These are phyloP conservation scores for Mycena latifolia DNA, from an alignment of 768 basidiomycete species.

Conservation along the genomic window DNA sequence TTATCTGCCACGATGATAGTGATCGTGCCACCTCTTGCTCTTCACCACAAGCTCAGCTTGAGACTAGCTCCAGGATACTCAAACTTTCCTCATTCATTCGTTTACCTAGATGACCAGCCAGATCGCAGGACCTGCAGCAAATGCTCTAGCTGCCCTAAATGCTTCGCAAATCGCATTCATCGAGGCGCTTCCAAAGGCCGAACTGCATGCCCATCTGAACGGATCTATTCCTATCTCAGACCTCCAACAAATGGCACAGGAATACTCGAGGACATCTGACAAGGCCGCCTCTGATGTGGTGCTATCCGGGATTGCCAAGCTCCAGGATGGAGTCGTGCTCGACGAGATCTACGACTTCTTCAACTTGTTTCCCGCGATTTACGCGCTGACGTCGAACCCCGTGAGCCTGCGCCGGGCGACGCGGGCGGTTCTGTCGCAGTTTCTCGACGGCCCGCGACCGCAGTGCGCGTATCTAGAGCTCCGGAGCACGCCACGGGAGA, in stretches of 20 bases:
- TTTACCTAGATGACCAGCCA: not conserved
- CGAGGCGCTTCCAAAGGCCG: conserved; percentile 78
- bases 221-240: conserved; percentile 29
- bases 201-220: conserved; percentile 56
- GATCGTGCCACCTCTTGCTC: no score
- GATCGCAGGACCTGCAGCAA: conserved; percentile 58
- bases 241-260: conserved; percentile 27
- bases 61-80: no score
- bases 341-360: conserved; percentile 35
- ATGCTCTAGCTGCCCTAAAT: conserved; percentile 67
- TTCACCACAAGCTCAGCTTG: no score
- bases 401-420: conserved; percentile 67
- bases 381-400: conserved; percentile 78
- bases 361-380: conserved; percentile 70
- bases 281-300: conserved; percentile 40
- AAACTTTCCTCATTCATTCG: no score
- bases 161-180: conserved; percentile 69
- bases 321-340: conserved; percentile 57
- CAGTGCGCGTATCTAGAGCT: conserved; percentile 85
- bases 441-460: conserved; percentile 63
- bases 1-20: no score
- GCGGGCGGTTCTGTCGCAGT: conserved; percentile 71
- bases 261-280: conserved; percentile 6
- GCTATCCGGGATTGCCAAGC: conserved; percentile 46
- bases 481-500: conserved; percentile 80